Percentiles rank a stretch among this genome's conserved stretches.
phyloP scores from a whole-genome alignment of 345 rosid species.

The sweet orange (Citrus sinensis) region DNA sequence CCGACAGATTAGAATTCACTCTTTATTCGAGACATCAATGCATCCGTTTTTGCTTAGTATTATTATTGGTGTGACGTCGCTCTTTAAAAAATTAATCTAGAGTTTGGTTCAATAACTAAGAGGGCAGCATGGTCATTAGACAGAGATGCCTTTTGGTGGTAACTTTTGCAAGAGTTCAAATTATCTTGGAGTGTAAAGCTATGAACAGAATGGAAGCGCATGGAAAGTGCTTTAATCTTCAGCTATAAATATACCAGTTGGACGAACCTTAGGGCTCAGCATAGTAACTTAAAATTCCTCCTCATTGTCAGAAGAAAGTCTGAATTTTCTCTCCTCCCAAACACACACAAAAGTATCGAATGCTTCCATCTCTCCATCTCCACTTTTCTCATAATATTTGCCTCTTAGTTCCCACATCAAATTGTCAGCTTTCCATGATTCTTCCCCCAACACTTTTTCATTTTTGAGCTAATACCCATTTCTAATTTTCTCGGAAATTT shows the following conservation, averaged over 20 bases:
- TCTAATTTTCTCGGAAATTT: not conserved
- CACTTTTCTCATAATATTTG: not conserved
- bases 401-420: not conserved
- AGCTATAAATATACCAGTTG: slow-evolving; percentile 40
- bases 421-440: not conserved
- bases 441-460: not conserved
- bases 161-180: not conserved
- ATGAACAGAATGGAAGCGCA: not conserved
- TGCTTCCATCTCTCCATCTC: not conserved
- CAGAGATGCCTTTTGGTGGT: not conserved
- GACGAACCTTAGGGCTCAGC: not conserved
- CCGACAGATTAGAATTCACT: too few relatives aligned
- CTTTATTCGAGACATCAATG: not conserved
- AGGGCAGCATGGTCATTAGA: slow-evolving; percentile 18
- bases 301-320: not conserved
- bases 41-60: not conserved
- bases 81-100: too few relatives aligned
- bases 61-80: too few relatives aligned
- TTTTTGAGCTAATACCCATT: not conserved
- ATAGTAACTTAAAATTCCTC: not conserved
- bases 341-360: not conserved
- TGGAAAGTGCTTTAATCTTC: slow-evolving; percentile 2
- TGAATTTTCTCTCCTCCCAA: not conserved
- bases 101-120: not conserved
- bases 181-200: slow-evolving; percentile 11